phyloP scores from a whole-genome alignment of 257 asterid genomes.

The Cruciata laevipes region DNA sequence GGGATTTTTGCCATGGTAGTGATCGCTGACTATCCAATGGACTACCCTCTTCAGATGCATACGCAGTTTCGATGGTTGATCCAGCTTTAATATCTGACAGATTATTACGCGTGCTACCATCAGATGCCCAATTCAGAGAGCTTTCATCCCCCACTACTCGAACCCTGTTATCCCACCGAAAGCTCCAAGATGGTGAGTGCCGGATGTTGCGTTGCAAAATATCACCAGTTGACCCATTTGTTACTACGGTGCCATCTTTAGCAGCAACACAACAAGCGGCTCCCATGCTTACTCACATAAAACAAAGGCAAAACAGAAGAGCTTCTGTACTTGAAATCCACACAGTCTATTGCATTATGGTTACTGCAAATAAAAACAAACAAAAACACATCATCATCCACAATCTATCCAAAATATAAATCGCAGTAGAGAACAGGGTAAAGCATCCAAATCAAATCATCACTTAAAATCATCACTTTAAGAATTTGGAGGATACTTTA shows the following conservation, averaged over 20 bases:
- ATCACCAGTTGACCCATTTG: constrained; percentile 56
- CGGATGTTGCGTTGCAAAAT: constrained; percentile 56
- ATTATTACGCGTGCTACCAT: constrained; percentile 39
- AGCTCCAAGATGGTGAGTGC: constrained; percentile 92
- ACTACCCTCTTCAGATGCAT: constrained; percentile 79
- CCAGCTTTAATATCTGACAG: constrained; percentile 50
- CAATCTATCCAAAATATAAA: neutral
- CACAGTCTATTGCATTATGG: constrained; percentile 12
- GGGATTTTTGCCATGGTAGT: constrained; percentile 62
- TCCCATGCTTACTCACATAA: constrained; percentile 63
- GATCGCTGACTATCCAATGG: constrained; percentile 70
- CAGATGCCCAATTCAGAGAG: constrained; percentile 52
- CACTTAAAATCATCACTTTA: neutral
- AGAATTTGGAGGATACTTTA: neutral
- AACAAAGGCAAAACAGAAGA: constrained; percentile 11
- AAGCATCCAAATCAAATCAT: neutral
- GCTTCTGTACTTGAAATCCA: constrained; percentile 10
- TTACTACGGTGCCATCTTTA: constrained; percentile 51
- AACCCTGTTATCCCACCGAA: constrained; percentile 91
- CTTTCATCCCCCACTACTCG: constrained; percentile 88
- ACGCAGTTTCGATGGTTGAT: constrained; percentile 45
- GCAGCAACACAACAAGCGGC: constrained; percentile 98
- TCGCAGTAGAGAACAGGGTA: neutral
- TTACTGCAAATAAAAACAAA: constrained; percentile 12
- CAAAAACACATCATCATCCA: neutral